A percentile compares a stretch with the other conserved stretches of the same genome.
phyloP scores from a whole-genome alignment of 352 stramenopile genomes.

The Phytophthora pini region DNA sequence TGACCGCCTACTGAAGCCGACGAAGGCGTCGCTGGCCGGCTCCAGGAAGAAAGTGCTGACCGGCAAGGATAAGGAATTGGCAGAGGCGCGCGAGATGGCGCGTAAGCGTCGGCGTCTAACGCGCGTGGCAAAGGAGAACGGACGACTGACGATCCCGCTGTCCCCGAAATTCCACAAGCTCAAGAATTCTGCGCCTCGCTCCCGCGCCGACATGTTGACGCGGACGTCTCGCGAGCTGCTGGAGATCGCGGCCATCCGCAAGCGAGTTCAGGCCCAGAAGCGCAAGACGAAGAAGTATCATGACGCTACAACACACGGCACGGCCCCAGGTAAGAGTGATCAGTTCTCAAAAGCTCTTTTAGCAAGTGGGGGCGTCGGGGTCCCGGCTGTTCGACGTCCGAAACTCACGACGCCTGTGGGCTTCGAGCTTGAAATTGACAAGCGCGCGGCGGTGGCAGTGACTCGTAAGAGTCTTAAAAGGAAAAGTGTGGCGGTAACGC shows the following conservation, averaged over 20 bases:
- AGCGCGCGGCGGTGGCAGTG: slow-evolving; percentile 48
- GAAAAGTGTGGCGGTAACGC: slow-evolving; percentile 28
- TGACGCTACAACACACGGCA: slow-evolving; percentile 55
- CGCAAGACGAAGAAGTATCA: slow-evolving; percentile 75
- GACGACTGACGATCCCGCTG: slow-evolving; percentile 68
- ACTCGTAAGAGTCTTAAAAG: slow-evolving; percentile 39
- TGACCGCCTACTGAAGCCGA: slow-evolving; percentile 68
- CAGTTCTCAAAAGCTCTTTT: slow-evolving; percentile 62
- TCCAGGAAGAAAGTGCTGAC: slow-evolving; percentile 51
- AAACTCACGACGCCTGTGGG: slow-evolving; percentile 72
- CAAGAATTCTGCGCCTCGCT: slow-evolving; percentile 43
- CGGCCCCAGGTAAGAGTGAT: slow-evolving; percentile 39
- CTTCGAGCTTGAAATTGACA: slow-evolving; percentile 78
- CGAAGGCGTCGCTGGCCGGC: slow-evolving; percentile 57
- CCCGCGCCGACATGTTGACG: slow-evolving; percentile 53
- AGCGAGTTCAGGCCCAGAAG: slow-evolving; percentile 60
- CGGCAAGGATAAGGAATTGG: slow-evolving; percentile 50
- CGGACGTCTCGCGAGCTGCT: slow-evolving; percentile 75
- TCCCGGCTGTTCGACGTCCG: slow-evolving; percentile 68
- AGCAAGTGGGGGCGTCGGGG: slow-evolving; percentile 64
- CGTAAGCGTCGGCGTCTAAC: slow-evolving; percentile 38
- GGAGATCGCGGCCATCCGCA: slow-evolving; percentile 75
- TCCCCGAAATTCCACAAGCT: slow-evolving; percentile 69
- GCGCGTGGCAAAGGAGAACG: slow-evolving; percentile 60
- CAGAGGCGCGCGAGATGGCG: slow-evolving; percentile 42